Evolutionary conservation across 2,329 filamentous ascomycete genomes (phyloP).

Genomic region (Colletotrichum sp.): DNA sequence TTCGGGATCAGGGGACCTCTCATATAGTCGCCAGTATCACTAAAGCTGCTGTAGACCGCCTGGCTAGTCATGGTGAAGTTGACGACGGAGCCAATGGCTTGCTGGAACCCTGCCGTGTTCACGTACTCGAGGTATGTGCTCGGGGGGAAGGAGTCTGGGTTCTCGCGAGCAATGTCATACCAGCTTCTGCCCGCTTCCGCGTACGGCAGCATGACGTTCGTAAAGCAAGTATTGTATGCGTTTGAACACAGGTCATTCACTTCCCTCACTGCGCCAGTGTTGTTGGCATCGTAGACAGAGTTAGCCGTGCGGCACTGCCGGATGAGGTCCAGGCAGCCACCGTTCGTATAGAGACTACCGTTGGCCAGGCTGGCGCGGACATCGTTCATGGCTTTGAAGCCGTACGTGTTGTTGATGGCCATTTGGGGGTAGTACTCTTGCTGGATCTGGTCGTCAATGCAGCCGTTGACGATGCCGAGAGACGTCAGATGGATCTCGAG

Average conservation of each 20-base stretch:
- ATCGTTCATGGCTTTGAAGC: constrained; percentile 55
- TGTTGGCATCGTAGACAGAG: constrained; percentile 15
- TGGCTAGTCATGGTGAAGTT: constrained; percentile 61
- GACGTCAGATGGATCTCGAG: constrained; percentile 66
- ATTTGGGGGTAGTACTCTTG: constrained; percentile 61
- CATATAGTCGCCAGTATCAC: constrained; percentile 63
- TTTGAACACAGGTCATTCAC: constrained; percentile 15
- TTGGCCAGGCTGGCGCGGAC: constrained; percentile 20
- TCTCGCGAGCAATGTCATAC: constrained; percentile 66
- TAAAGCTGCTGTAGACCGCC: constrained; percentile 52
- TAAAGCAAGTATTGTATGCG: constrained; percentile 44
- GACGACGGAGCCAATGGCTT: constrained; percentile 61
- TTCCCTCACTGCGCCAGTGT: constrained; percentile 1
- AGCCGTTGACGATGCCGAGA: constrained; percentile 74
- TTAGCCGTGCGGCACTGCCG: constrained; percentile 20
- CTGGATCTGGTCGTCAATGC: constrained; percentile 70
- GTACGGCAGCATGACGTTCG: constrained; percentile 63
- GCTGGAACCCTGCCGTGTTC: constrained; percentile 59
- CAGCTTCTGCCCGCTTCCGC: constrained; percentile 58
- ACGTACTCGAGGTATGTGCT: constrained; percentile 68
- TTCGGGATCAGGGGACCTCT: constrained; percentile 65
- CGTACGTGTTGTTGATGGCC: constrained; percentile 67
- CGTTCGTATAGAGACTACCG: constrained; percentile 10
- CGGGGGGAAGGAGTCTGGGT: constrained; percentile 66
- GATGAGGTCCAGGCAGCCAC: constrained; percentile 20